A percentile compares a stretch with the other conserved stretches of the same genome.
phyloP scores from a whole-genome alignment of 768 basidiomycete species.

The Suillus fuscotomentosus region DNA sequence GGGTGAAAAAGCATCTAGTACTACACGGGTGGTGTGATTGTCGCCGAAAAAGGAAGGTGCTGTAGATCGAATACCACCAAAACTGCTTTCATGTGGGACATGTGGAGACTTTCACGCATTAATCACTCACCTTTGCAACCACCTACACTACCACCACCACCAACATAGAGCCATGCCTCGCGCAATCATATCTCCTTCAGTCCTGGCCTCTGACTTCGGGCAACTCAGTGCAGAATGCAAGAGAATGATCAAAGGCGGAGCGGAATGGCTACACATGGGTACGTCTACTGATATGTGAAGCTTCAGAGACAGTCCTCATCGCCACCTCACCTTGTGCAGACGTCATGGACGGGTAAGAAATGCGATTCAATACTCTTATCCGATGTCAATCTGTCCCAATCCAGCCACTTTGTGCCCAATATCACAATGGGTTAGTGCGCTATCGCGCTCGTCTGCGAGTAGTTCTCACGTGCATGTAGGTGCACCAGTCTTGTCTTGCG shows the following conservation, averaged over 20 bases:
- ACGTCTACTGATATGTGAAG: constrained; percentile 11
- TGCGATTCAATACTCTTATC: constrained; percentile 6
- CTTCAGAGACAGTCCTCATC: constrained; percentile 14
- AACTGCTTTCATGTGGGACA: constrained; percentile 6
- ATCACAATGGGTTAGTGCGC: constrained; percentile 85
- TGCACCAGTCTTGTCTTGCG: constrained; percentile 82
- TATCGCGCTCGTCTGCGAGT: neutral
- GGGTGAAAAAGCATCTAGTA: neutral
- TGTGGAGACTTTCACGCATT: constrained; percentile 5
- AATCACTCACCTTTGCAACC: neutral
- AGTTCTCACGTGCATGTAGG: constrained; percentile 44
- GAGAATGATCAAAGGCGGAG: constrained; percentile 92
- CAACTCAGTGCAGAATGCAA: constrained; percentile 94
- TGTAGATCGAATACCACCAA: constrained; percentile 17
- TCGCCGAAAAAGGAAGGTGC: constrained; percentile 24
- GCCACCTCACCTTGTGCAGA: constrained; percentile 44
- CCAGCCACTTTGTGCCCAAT: constrained; percentile 96
- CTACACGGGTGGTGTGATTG: neutral
- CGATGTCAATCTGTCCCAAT: constrained; percentile 10
- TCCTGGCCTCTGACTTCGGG: constrained; percentile 96
- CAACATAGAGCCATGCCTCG: constrained; percentile 57
- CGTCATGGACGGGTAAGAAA: constrained; percentile 91
- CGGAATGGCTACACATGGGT: constrained; percentile 99
- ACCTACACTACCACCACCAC: constrained; percentile 8
- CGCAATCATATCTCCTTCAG: constrained; percentile 94